Conservation (phyloP, 1,139 yeast genomes). For the Casaregolazyma lundiana region DNA sequence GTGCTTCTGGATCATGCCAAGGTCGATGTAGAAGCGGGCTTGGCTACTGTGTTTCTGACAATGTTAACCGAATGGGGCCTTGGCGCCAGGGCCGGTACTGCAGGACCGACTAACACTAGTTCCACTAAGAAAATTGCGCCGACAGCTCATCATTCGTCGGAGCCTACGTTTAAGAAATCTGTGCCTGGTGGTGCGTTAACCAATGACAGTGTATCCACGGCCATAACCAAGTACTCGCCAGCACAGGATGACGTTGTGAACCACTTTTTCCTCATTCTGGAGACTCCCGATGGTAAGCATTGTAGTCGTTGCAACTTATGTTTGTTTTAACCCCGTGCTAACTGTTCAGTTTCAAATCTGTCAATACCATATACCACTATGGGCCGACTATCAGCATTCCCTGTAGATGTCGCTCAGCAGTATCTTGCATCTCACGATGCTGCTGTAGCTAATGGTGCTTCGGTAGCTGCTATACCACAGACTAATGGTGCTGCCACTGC, state of each 20-base stretch:
- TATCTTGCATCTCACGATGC: neutral
- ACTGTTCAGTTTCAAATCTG: neutral
- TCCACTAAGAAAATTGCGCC: neutral
- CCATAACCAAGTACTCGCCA: neutral
- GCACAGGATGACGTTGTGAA: neutral
- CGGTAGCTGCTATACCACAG: neutral
- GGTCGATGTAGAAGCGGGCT: constrained; percentile 46
- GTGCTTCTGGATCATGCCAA: constrained; percentile 45
- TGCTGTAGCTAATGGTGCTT: neutral
- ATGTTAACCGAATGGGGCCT: constrained; percentile 64
- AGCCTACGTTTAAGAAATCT: constrained; percentile 3
- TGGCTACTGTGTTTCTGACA: constrained; percentile 55
- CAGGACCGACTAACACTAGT: constrained; percentile 43
- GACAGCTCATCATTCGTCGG: constrained; percentile 1
- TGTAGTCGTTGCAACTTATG: neutral
- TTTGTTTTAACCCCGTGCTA: neutral
- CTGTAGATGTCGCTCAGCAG: neutral
- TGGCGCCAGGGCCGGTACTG: constrained; percentile 49
- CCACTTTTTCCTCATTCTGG: constrained; percentile 6
- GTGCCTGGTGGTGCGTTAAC: neutral
- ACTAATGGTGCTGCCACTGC: too few relatives aligned
- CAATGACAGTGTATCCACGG: neutral
- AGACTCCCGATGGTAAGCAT: neutral
- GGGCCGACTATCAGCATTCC: neutral
- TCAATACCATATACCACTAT: neutral